Evolutionary conservation across 2,329 filamentous ascomycete genomes (phyloP).

Genomic region (Botrytis pseudocinerea): DNA sequence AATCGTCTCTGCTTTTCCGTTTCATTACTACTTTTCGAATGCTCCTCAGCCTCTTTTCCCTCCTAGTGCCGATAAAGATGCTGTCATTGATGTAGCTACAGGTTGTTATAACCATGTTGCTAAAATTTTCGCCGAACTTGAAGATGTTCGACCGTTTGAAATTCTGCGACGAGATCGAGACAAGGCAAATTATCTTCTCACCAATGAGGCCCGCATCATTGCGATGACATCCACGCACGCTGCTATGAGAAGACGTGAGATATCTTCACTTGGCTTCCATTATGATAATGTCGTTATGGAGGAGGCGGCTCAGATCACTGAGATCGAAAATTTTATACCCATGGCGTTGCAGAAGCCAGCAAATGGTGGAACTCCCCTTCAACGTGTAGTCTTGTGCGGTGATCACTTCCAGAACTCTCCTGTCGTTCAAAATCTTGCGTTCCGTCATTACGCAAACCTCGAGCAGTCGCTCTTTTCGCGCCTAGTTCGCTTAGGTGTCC

Average conservation of each 20-base stretch:
- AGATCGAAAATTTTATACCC: constrained; percentile 95
- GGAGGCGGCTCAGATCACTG: constrained; percentile 96
- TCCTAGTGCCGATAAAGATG: constrained; percentile 60
- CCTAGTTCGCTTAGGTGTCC: constrained; percentile 88
- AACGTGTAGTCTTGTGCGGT: constrained; percentile 87
- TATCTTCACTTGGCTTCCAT: constrained; percentile 87
- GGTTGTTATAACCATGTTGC: constrained; percentile 88
- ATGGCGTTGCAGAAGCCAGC: constrained; percentile 84
- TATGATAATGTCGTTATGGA: constrained; percentile 99
- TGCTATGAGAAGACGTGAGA: constrained; percentile 89
- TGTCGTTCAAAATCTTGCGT: constrained; percentile 90
- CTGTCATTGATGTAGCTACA: constrained; percentile 71
- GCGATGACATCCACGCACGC: constrained; percentile 99
- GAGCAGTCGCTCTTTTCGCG: constrained; percentile 94
- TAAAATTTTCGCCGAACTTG: constrained; percentile 88
- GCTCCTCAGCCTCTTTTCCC: constrained; percentile 86
- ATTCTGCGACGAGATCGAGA: constrained; percentile 85
- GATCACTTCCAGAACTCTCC: constrained; percentile 98
- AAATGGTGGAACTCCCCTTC: constrained; percentile 71
- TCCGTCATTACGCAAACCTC: constrained; percentile 91
- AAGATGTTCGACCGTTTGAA: constrained; percentile 93
- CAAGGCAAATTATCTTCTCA: constrained; percentile 92
- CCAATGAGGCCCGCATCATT: constrained; percentile 94
- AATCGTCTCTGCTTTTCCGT: constrained; percentile 77
- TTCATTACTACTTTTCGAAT: constrained; percentile 82